These are phyloP conservation scores for Salvia miltiorrhiza DNA, from an alignment of 257 asterid species.

Conservation along the genomic window DNA sequence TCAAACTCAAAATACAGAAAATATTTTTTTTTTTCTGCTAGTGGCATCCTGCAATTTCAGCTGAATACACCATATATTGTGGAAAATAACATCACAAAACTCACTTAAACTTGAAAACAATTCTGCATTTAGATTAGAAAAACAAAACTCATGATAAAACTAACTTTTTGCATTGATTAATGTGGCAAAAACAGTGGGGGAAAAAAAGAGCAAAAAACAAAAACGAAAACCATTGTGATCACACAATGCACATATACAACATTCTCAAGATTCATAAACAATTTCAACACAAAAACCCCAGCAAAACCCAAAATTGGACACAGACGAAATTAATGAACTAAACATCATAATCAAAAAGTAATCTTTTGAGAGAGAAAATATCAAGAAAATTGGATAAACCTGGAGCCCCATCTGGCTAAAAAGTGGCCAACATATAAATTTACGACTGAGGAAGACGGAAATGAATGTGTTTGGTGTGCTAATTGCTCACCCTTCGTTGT, in stretches of 20 bases:
- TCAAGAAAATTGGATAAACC: conserved; percentile 35
- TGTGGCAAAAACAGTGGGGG: background rate
- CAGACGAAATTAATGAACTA: background rate
- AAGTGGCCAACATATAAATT: conserved; percentile 74
- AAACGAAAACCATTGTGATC: background rate
- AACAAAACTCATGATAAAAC: background rate
- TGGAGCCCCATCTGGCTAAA: conserved; percentile 92
- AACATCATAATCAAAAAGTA: background rate
- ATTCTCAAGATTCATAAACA: background rate
- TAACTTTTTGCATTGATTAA: background rate
- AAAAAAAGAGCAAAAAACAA: background rate
- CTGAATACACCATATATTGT: background rate
- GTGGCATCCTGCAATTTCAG: background rate
- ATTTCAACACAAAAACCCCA: background rate
- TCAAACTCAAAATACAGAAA: no score
- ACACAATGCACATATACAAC: background rate
- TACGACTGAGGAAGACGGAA: conserved; percentile 43
- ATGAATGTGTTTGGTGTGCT: conserved; percentile 24
- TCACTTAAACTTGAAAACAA: background rate
- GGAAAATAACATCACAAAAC: background rate
- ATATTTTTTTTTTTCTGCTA: no score
- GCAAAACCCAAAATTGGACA: background rate
- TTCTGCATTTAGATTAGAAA: background rate
- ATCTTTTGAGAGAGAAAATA: background rate
- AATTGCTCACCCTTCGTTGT: conserved; percentile 16